A percentile compares a stretch with the other conserved stretches of the same genome.
These are phyloP conservation scores for Ceratobasidium sp. DNA, from an alignment of 1,284 basidiomycete species.

Conservation along the genomic window DNA sequence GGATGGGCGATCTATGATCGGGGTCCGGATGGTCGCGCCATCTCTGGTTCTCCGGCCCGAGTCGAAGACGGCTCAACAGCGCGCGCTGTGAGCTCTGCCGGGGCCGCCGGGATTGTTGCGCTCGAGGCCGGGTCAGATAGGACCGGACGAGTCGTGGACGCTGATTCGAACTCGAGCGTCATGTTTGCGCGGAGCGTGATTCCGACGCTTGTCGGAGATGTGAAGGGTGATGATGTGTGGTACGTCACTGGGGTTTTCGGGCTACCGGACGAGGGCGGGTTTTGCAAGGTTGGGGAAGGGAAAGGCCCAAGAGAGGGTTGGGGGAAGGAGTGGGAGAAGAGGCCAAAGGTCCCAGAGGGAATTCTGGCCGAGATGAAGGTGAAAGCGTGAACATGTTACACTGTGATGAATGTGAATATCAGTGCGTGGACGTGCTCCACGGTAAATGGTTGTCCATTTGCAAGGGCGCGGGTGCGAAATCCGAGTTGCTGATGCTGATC, in stretches of 20 bases:
- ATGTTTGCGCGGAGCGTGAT: conserved; percentile 74
- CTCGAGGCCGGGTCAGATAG: conserved; percentile 47
- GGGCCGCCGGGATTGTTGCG: conserved; percentile 60
- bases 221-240: conserved; percentile 64
- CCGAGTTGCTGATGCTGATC: too few species aligned
- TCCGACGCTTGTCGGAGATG: conserved; percentile 68
- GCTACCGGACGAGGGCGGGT: conserved; percentile 25
- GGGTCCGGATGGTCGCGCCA: conserved; percentile 67
- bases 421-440: background rate
- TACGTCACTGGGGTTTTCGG: conserved; percentile 76
- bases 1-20: conserved; percentile 80
- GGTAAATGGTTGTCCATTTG: too few species aligned
- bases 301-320: conserved; percentile 56
- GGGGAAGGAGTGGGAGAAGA: conserved; percentile 65
- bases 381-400: background rate
- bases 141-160: conserved; percentile 66
- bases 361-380: conserved; percentile 4
- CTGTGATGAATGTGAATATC: background rate
- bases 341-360: conserved; percentile 53
- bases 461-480: too few species aligned
- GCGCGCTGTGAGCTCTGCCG: conserved; percentile 50
- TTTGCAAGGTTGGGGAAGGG: conserved; percentile 54
- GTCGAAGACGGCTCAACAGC: conserved; percentile 52
- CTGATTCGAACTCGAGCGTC: conserved; percentile 78
- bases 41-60: conserved; percentile 57